A percentile compares a stretch with the other conserved stretches of the same genome.
Evolutionary conservation across 306 rosid species (phyloP).

Genomic region (Corylus avellana): DNA sequence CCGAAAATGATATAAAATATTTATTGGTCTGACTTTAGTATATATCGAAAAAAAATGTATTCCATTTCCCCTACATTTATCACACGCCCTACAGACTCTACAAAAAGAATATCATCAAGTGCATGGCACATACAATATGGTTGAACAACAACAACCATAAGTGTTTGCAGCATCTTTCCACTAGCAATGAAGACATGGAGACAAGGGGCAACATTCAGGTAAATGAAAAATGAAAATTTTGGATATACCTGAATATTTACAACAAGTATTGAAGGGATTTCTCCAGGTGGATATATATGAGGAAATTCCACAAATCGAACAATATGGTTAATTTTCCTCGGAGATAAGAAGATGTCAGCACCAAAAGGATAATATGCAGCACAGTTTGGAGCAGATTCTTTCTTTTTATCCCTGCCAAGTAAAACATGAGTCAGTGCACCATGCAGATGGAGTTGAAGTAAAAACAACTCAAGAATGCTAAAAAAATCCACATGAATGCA

Average conservation of each 20-base stretch:
- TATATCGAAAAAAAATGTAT: background rate
- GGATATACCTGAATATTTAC: slow-evolving; percentile 80
- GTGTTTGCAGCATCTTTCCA: slow-evolving; percentile 12
- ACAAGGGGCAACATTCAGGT: slow-evolving; percentile 13
- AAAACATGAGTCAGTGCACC: slow-evolving; percentile 17
- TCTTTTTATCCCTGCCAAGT: slow-evolving; percentile 88
- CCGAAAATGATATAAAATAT: background rate
- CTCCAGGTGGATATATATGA: slow-evolving; percentile 56
- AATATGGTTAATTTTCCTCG: slow-evolving; percentile 80
- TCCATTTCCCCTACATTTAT: background rate
- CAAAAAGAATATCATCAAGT: background rate
- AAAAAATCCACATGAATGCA: slow-evolving; percentile 5
- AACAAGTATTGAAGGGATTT: slow-evolving; percentile 77
- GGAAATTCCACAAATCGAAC: slow-evolving; percentile 96
- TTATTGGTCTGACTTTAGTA: background rate
- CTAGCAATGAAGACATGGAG: slow-evolving; percentile 4
- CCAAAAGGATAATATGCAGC: slow-evolving; percentile 90
- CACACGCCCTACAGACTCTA: background rate
- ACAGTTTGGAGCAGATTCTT: slow-evolving; percentile 66
- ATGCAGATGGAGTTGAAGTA: slow-evolving; percentile 8
- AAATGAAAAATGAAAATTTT: background rate
- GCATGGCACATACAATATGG: background rate
- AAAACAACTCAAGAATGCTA: slow-evolving; percentile 15
- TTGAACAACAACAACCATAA: background rate
- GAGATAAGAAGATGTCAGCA: slow-evolving; percentile 76